Evolutionary conservation across 257 asterid species (phyloP), one percentile per base, ranked within the genome.

Genomic region (Prunella vulgaris): DNA sequence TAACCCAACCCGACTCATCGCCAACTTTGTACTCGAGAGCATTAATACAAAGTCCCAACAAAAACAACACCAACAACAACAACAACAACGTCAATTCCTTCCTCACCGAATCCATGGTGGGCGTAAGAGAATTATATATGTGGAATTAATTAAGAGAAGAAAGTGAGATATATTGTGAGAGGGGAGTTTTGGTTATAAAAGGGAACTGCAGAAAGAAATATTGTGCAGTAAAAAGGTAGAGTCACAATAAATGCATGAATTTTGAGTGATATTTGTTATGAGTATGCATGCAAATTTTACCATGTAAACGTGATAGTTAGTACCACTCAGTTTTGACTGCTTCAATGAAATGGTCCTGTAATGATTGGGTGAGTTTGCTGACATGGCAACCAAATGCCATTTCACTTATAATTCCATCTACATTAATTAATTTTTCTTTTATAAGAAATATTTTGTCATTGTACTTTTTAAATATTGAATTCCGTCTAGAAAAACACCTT

Each of bases 1-100:
- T 66, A 17, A 74, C 76, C 96, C 95, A 89, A 0, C 92, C 93
- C 6, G 60, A 77, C 0, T 62, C 28, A 13, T 83, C 96, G 0
- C 95, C 96, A 22, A 89, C 80, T 73, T 77, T 70, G 84, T 82
- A 80, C 15, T 79, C 79, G 1, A 52, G n/a, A 0, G 68, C 71
- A 5, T 72, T 37, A n/a, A n/a, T n/a, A 30, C 77, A 61, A 5
- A 66, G 2, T 10, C 77, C 80, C 40, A 30, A 52, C 30, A 77
- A 21, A 35, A 65, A 40, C 68, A 67, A 32, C 33, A 75, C 4
- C 1, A 74, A 21, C 21, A 81, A 40, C 37, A 86, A 22, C 13
- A 85, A n/a, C 3, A 21, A 74, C n/a, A n/a, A 24, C n/a, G 32
- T 0, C 3, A 20, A 14, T n/a, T 52, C 66, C 13, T 12, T 59